Conservation (phyloP, 306 rosid genomes). For the Rubus parviflorus region DNA sequence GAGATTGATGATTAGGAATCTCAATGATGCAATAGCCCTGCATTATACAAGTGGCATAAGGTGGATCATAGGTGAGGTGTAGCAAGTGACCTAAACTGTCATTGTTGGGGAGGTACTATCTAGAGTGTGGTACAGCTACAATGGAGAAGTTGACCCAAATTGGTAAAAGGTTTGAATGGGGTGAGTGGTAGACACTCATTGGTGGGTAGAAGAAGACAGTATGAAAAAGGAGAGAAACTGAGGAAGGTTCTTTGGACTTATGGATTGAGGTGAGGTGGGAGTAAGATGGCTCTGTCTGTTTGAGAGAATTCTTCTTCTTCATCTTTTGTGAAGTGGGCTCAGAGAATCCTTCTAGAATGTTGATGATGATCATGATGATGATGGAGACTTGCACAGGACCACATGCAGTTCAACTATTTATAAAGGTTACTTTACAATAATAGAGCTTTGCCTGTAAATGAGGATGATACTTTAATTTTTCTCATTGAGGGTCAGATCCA, state of each 20-base stretch:
- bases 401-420: constrained; percentile 17
- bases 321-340: constrained; percentile 22
- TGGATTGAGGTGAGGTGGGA: constrained; percentile 26
- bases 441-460: constrained; percentile 7
- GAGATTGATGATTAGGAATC: constrained; percentile 13
- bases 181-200: constrained; percentile 18
- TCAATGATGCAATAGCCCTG: constrained; percentile 31
- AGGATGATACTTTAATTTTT: not conserved
- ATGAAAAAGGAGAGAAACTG: constrained; percentile 26
- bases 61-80: constrained; percentile 23
- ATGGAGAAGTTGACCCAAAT: constrained; percentile 34
- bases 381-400: constrained; percentile 8
- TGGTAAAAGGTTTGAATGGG: constrained; percentile 9
- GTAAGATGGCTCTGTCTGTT: constrained; percentile 13
- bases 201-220: constrained; percentile 35
- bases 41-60: constrained; percentile 33
- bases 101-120: constrained; percentile 15
- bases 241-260: constrained; percentile 27
- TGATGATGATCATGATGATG: not conserved
- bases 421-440: constrained; percentile 21
- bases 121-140: constrained; percentile 55
- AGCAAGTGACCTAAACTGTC: constrained; percentile 22
- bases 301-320: not conserved
- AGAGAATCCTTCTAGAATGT: constrained; percentile 32
- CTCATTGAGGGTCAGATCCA: constrained; percentile 17